Percentiles rank a stretch among this genome's conserved stretches.
phyloP scores from a whole-genome alignment of 2,329 filamentous ascomycete species.

The Phyllosticta citribraziliensis region DNA sequence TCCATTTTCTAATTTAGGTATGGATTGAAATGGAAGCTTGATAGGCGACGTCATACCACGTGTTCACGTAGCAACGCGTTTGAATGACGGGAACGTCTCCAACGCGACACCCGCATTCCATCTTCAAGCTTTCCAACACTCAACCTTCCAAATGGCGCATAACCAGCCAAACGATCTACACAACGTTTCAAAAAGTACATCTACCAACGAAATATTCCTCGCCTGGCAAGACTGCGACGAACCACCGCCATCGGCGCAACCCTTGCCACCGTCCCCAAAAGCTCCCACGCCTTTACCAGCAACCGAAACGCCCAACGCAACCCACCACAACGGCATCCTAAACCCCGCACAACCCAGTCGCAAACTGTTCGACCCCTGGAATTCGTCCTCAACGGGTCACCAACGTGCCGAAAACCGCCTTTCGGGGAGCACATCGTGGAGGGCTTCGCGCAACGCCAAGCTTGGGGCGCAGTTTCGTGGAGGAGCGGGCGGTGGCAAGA shows the following conservation, averaged over 20 bases:
- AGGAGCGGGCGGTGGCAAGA: conserved; percentile 42
- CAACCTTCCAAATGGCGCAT: neutral
- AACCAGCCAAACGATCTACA: neutral
- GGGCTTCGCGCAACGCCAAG: conserved; percentile 58
- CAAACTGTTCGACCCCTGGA: conserved; percentile 55
- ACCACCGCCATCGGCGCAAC: conserved; percentile 9
- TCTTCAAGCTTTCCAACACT: neutral
- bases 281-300: neutral
- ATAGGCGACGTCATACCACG: neutral
- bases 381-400: conserved; percentile 66
- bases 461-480: conserved; percentile 58
- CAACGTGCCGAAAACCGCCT: conserved; percentile 62
- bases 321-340: neutral
- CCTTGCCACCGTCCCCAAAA: conserved; percentile 3
- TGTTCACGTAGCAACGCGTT: neutral
- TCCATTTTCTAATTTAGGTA: no score
- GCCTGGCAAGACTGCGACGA: neutral
- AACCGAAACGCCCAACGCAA: neutral
- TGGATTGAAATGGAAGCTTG: no score
- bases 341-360: conserved; percentile 16
- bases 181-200: neutral
- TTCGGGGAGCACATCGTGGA: conserved; percentile 58
- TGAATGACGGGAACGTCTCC: neutral
- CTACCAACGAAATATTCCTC: neutral
- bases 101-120: neutral